Conservation (phyloP, 129 eudicot genomes). For the Escallonia rubra region DNA sequence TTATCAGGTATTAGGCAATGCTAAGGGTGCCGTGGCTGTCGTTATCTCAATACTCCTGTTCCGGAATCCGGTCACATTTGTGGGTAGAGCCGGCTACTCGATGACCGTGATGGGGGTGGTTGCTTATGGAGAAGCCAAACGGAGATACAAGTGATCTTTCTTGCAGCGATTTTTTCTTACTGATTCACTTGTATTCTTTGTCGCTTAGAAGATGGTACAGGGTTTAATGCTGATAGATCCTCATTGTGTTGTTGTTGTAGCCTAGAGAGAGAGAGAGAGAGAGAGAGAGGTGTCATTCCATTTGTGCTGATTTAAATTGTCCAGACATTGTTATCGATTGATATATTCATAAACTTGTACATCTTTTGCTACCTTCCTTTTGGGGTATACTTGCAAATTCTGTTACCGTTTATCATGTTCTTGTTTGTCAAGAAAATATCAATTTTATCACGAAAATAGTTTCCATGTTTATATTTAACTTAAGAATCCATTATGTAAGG, state of each 20-base stretch:
- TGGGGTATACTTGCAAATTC: no score
- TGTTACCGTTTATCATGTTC: no score
- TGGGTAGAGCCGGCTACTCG: slow-evolving; percentile 86
- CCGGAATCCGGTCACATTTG: slow-evolving; percentile 78
- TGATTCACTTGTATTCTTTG: neutral
- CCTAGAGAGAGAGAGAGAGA: neutral
- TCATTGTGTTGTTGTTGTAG: neutral
- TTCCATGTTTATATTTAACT: no score
- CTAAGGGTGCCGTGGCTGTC: slow-evolving; percentile 99
- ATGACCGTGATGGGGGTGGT: slow-evolving; percentile 92
- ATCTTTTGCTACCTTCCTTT: no score
- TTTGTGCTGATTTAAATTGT: no score
- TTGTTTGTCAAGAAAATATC: no score
- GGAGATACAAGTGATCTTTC: slow-evolving; percentile 55
- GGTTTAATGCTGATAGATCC: neutral
- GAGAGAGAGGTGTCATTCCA: neutral
- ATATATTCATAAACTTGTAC: no score
- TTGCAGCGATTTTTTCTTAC: neutral
- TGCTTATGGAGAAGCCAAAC: slow-evolving; percentile 90
- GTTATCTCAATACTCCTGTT: slow-evolving; percentile 87
- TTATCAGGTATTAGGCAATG: slow-evolving; percentile 84
- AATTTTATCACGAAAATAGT: no score
- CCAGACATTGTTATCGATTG: no score
- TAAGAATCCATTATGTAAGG: no score
- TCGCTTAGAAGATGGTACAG: neutral